Evolutionary conservation across 164 flowering plant genomes (phyloP).

Genomic region (Litsea cubeba): DNA sequence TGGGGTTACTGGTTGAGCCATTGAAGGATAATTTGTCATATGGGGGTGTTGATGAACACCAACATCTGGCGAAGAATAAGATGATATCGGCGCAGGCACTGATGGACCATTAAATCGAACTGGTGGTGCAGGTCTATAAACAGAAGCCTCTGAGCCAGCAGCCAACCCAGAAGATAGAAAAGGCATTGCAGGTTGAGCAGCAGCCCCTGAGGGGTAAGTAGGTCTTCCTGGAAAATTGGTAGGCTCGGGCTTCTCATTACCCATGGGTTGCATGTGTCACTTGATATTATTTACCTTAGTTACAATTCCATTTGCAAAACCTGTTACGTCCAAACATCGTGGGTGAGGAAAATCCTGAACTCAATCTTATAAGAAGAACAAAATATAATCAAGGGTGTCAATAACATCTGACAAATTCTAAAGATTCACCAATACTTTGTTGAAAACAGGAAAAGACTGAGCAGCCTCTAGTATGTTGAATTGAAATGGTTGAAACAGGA

Average conservation of each 20-base stretch:
- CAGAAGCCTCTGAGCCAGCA: conserved; percentile 30
- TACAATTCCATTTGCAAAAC: conserved; percentile 30
- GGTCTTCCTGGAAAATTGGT: conserved; percentile 40
- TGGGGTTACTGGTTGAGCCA: conserved; percentile 34
- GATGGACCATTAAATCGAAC: conserved; percentile 43
- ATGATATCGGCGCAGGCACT: conserved; percentile 33
- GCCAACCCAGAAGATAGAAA: conserved; percentile 40
- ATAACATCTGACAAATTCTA: background rate
- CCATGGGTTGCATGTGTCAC: conserved; percentile 40
- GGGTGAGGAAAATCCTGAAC: background rate
- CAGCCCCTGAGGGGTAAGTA: conserved; percentile 42
- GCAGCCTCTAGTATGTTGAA: background rate
- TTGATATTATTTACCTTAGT: conserved; percentile 11
- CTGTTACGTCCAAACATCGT: conserved; percentile 17
- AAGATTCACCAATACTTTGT: background rate
- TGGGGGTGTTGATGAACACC: conserved; percentile 47
- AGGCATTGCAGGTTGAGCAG: conserved; percentile 44
- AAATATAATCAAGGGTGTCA: no score
- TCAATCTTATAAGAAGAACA: background rate
- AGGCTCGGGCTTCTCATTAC: conserved; percentile 10
- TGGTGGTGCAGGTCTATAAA: conserved; percentile 35
- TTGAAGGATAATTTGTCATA: conserved; percentile 37
- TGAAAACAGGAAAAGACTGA: background rate
- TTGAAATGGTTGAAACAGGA: no score
- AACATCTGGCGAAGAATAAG: conserved; percentile 33